Conservation (phyloP, 805 yeast genomes). For the Nadsonia fulvescens region DNA sequence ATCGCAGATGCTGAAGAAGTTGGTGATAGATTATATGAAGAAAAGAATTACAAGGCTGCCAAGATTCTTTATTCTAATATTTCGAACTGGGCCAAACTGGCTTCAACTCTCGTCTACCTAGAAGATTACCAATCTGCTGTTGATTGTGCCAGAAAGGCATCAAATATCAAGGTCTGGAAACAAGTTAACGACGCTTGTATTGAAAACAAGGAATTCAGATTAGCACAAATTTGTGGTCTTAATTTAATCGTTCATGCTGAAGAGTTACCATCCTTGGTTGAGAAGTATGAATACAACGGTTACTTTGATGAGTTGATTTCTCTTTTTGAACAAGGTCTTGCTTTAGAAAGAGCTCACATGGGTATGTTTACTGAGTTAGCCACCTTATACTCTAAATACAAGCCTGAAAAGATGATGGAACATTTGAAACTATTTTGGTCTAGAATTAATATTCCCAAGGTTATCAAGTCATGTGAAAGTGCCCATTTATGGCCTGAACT, state of each 20-base stretch:
- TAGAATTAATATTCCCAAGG: slow-evolving; percentile 93
- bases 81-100: slow-evolving; percentile 88
- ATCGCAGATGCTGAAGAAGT: slow-evolving; percentile 84
- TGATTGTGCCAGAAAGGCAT: slow-evolving; percentile 96
- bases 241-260: slow-evolving; percentile 95
- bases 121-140: slow-evolving; percentile 92
- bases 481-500: slow-evolving; percentile 95
- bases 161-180: slow-evolving; percentile 87
- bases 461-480: slow-evolving; percentile 76
- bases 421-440: slow-evolving; percentile 97
- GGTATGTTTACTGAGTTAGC: slow-evolving; percentile 98
- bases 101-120: slow-evolving; percentile 86
- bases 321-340: slow-evolving; percentile 86
- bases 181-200: slow-evolving; percentile 95
- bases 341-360: slow-evolving; percentile 97
- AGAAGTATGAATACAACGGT: slow-evolving; percentile 74
- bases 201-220: slow-evolving; percentile 82
- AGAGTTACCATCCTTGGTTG: slow-evolving; percentile 78
- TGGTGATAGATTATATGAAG: slow-evolving; percentile 78
- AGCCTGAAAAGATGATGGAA: slow-evolving; percentile 82
- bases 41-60: slow-evolving; percentile 79
- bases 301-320: slow-evolving; percentile 83
- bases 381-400: slow-evolving; percentile 72
- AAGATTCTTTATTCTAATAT: slow-evolving; percentile 70
- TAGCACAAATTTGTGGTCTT: slow-evolving; percentile 97